Conservation (phyloP, 768 basidiomycete genomes). For the Suillus ampliporus region DNA sequence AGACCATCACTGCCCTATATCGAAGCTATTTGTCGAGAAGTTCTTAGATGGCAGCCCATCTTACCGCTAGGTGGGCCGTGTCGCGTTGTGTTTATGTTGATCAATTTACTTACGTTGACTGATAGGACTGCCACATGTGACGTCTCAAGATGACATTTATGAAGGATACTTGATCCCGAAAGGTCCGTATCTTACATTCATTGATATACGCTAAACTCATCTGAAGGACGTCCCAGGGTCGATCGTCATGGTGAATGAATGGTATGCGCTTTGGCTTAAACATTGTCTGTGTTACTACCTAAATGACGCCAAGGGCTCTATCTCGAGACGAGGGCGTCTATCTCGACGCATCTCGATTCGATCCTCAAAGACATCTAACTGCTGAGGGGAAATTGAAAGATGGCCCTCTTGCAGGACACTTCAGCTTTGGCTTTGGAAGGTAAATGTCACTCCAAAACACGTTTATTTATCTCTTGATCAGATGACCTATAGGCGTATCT, state of each 20-base stretch:
- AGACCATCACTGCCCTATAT: conserved; percentile 30
- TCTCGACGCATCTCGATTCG: conserved; percentile 9
- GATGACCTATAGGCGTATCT: neutral
- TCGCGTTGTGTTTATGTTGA: neutral
- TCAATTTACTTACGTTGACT: neutral
- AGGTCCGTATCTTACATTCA: conserved; percentile 13
- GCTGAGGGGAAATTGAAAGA: conserved; percentile 1
- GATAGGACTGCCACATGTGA: conserved; percentile 17
- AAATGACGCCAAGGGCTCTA: neutral
- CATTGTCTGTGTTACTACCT: neutral
- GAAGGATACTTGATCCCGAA: conserved; percentile 27
- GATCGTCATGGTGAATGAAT: neutral
- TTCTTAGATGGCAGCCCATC: conserved; percentile 27
- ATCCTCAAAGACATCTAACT: neutral
- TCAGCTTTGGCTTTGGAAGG: neutral
- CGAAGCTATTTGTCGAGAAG: conserved; percentile 30
- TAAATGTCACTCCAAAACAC: neutral
- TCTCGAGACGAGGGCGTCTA: neutral
- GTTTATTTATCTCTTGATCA: neutral
- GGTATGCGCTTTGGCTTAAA: neutral
- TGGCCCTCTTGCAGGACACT: neutral
- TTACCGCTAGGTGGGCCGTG: conserved; percentile 16
- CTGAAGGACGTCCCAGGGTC: neutral
- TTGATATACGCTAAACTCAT: neutral
- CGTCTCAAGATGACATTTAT: conserved; percentile 23